phyloP scores from a whole-genome alignment of 805 yeast genomes.

The Ogataea philodendri region DNA sequence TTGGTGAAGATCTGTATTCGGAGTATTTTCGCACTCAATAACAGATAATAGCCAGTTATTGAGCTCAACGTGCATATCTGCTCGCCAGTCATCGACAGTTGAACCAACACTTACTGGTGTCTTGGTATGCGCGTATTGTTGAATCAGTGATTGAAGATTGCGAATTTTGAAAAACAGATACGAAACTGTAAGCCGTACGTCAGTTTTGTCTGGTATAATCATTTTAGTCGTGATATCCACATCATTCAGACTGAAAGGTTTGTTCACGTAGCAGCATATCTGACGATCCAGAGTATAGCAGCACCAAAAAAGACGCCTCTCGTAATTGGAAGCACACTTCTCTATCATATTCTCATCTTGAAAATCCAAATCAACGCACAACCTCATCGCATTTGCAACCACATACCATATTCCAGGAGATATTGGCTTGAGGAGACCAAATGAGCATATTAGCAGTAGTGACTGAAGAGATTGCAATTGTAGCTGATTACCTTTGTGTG shows the following conservation, averaged over 20 bases:
- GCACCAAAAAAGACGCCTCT: conserved; percentile 44
- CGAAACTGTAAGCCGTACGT: conserved; percentile 12
- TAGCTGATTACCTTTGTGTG: conserved; percentile 3
- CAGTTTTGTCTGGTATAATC: conserved; percentile 1
- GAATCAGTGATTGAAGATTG: conserved; percentile 21
- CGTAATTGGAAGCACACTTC: conserved; percentile 7
- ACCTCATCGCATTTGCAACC: conserved; percentile 41
- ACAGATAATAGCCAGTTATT: conserved; percentile 16
- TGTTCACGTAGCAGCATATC: conserved; percentile 44
- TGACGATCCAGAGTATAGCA: conserved; percentile 47
- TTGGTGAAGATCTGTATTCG: neutral
- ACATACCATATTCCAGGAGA: conserved; percentile 50
- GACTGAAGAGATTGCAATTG: conserved; percentile 41
- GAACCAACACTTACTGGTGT: neutral
- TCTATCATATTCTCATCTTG: conserved; percentile 36
- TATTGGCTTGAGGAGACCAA: conserved; percentile 45
- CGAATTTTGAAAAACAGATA: conserved; percentile 18
- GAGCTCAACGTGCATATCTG: conserved; percentile 19
- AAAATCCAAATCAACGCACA: conserved; percentile 45
- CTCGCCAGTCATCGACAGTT: conserved; percentile 9
- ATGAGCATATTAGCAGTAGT: conserved; percentile 38
- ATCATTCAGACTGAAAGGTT: conserved; percentile 48
- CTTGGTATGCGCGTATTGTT: conserved; percentile 15
- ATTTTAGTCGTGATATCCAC: conserved; percentile 17
- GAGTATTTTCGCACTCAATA: conserved; percentile 3